Evolutionary conservation across 352 stramenopile genomes (phyloP), one percentile per base, ranked within the genome.

Genomic region (Globisporangium nunn): DNA sequence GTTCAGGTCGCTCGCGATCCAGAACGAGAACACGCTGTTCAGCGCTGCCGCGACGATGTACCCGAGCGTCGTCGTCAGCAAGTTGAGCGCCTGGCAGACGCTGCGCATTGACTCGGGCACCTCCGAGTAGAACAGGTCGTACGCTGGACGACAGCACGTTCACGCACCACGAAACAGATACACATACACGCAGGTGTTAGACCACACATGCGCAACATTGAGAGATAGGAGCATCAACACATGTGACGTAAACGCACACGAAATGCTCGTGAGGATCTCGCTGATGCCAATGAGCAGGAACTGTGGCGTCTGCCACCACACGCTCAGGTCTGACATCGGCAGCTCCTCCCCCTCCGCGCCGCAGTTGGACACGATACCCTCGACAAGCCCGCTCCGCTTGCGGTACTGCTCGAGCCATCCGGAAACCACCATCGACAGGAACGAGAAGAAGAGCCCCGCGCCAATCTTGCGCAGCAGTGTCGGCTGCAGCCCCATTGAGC

Each of bases 81-180:
- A 49, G 58, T 97, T 97, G 8, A 96, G 75, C 10, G 89, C 85
- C 50, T 96, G 87, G 55, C 85, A 94, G 6, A 96, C 86, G 56
- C 88, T 96, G 49, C 89, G 80, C 89, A 97, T 96, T 30, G 78
- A 89, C 66, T 88, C 78, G 10, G 90, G 90, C 4, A 95, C 88
- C 65, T 97, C 87, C 17, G 85, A 93, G 66, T 96, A 97, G 63
- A 96, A 97, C n/a, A 97, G 64, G 62, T 93, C 85, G 70, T 93
- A 94, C 8, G 85, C 73, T 87, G 56, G 59, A 48, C 2, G 41
- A 23, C 33, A 28, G 11, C 11, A 23, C 23, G n/a, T 23, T 23
- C 23, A 23, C 28, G n/a, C 10, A 39, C 5, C 11, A 18, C 3
- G 18, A 14, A 28, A 29, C 46, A 58, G 30, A 63, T n/a, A 29